Base-by-base conservation (phyloP, 2,329 filamentous ascomycete genomes). In the Cladosporium austrohemisphaericum region DNA sequence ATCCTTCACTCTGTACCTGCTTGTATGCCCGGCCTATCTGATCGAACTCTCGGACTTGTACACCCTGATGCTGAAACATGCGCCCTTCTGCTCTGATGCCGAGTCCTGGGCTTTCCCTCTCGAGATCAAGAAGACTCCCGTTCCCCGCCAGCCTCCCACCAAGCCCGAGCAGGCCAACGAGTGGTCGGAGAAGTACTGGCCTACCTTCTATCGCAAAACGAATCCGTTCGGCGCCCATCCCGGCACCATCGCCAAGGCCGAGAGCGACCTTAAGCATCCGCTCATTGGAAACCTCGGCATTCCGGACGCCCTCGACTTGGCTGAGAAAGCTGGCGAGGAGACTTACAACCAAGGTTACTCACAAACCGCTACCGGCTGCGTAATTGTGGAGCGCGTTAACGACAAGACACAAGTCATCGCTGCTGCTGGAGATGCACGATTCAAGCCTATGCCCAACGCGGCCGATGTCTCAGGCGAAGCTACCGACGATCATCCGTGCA, bases 211-310 rank as follows among this genome's bases (percentile, higher is more conserved):
- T 70, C 85, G 88, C 55, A 90, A 90, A 71, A 91, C 86, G 57
- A 93, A 93, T 62, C 88, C 88, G 2, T 86, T 91, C 52, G 88
- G 88, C 3, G 88, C 88, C 14, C 88, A 94, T 63, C 88, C 88
- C 53, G 81, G 83, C 61, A 79, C 86, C 63, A 81, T 92, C 49
- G 74, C 79, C 33, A 81, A 85, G 52, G 82, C 84, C 22, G 84
- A 85, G 31, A 78, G 83, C 10, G 83, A 88, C 52, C 80, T 94
- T 45, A 76, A 77, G 50, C 46, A 57, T 16, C 56, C 61, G 38
- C 48, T 49, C 18, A 49, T 50, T 11, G 56, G 54, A 32, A 62
- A 63, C 50, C 70, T 76, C 37, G 79, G 86, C 55, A 80, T 81
- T 1, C 76, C 77, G 3, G 68, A 62, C 37, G 60, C 60, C 78